These are phyloP conservation scores for Echria macrotheca DNA, from an alignment of 495 filamentous ascomycete genomes.

Conservation along the genomic window DNA sequence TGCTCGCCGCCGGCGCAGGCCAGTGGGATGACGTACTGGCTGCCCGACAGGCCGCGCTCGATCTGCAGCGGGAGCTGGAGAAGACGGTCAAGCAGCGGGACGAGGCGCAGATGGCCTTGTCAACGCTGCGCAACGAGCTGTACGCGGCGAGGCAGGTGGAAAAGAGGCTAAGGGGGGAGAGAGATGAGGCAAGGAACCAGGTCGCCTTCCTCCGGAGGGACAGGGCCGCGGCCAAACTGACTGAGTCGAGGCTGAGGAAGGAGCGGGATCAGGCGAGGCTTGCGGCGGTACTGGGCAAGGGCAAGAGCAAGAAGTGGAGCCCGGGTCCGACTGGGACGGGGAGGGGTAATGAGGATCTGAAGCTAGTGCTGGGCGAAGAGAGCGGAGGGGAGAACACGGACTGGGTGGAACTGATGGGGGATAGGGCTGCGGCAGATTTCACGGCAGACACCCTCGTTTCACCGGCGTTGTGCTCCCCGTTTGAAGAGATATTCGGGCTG, in stretches of 20 bases:
- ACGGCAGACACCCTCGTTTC: too few relatives aligned
- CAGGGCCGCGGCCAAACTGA: constrained; percentile 2
- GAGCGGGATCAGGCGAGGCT: constrained; percentile 23
- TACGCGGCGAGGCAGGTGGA: constrained; percentile 23
- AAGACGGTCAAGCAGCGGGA: constrained; percentile 17
- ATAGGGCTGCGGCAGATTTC: too few relatives aligned
- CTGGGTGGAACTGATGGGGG: too few relatives aligned
- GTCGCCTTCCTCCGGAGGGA: constrained; percentile 13
- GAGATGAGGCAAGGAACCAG: constrained; percentile 21
- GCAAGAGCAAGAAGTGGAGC: not conserved
- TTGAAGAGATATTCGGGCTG: too few relatives aligned
- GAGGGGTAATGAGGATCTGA: not conserved
- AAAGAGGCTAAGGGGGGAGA: constrained; percentile 23
- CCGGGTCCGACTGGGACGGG: not conserved
- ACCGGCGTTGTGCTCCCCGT: too few relatives aligned
- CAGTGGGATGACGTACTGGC: not conserved
- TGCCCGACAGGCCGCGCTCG: too few relatives aligned
- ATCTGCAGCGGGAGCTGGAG: not conserved
- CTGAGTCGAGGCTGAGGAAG: constrained; percentile 18
- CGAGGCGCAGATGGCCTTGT: constrained; percentile 17
- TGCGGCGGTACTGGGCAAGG: not conserved
- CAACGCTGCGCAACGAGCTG: constrained; percentile 23
- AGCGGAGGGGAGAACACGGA: too few relatives aligned
- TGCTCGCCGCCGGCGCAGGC: not conserved
- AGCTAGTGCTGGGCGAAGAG: too few relatives aligned